phyloP scores from a whole-genome alignment of 108 stramenopile genomes.

The Cyclotella cryptica region DNA sequence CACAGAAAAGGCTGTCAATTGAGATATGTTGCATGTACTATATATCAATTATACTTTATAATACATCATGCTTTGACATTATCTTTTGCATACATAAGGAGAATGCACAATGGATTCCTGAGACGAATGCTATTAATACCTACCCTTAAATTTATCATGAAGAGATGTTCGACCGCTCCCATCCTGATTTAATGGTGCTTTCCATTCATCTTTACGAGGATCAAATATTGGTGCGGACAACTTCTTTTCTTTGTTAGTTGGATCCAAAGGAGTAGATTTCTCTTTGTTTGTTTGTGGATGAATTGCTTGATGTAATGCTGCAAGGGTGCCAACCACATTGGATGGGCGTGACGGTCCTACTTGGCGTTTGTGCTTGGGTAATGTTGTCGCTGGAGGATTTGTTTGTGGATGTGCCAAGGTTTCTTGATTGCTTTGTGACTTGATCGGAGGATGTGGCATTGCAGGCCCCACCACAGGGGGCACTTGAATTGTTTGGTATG shows the following conservation, averaged over 20 bases:
- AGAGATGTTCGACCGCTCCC: constrained; percentile 80
- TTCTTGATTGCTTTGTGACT: constrained; percentile 4
- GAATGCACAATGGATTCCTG: too few relatives aligned
- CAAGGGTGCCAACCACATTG: constrained; percentile 46
- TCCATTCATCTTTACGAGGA: constrained; percentile 75
- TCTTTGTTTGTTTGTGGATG: constrained; percentile 10
- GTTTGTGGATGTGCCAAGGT: neutral
- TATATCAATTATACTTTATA: too few relatives aligned
- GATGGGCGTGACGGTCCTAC: constrained; percentile 22
- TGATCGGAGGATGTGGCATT: constrained; percentile 7
- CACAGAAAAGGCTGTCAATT: too few relatives aligned
- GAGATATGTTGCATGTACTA: too few relatives aligned
- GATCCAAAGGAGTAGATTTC: too few relatives aligned
- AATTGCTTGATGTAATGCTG: constrained; percentile 21
- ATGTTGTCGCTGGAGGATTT: neutral
- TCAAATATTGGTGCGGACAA: constrained; percentile 31
- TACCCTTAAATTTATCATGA: constrained; percentile 86
- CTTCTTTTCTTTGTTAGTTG: constrained; percentile 1
- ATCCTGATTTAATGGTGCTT: constrained; percentile 78
- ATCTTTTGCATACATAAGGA: too few relatives aligned
- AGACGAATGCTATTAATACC: constrained; percentile 74
- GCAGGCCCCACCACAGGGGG: neutral
- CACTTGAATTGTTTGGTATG: neutral
- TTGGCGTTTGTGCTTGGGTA: constrained; percentile 12
- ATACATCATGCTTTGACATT: too few relatives aligned